Conservation (phyloP, 331 rosid species). For the Dryas integrifolia region DNA sequence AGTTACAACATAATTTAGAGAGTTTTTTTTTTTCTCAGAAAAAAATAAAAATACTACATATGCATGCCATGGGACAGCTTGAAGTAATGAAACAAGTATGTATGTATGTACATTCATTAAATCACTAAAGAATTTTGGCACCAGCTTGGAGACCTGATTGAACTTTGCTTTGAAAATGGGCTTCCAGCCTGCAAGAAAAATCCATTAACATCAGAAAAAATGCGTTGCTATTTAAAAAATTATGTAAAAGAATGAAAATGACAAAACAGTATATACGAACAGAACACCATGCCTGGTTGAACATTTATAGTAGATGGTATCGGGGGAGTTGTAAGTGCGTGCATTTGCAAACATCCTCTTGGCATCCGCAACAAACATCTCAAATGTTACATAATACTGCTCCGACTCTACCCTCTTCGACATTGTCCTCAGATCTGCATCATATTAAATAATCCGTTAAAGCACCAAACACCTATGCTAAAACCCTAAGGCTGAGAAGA, state of each 20-base stretch:
- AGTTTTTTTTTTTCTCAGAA: neutral
- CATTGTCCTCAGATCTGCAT: constrained; percentile 86
- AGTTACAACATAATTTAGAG: too few species aligned
- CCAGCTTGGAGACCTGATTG: constrained; percentile 64
- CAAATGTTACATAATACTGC: constrained; percentile 84
- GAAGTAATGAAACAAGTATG: neutral
- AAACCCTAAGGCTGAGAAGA: neutral
- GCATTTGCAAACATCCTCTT: constrained; percentile 92
- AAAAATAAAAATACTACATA: neutral
- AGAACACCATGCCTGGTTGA: constrained; percentile 52
- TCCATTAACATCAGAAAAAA: constrained; percentile 2
- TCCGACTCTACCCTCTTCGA: constrained; percentile 93
- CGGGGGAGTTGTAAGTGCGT: constrained; percentile 88
- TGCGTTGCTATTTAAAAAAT: neutral
- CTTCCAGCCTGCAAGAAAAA: constrained; percentile 56
- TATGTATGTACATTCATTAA: neutral
- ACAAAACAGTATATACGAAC: neutral
- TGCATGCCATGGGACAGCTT: neutral
- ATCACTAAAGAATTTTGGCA: constrained; percentile 51
- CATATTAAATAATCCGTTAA: neutral
- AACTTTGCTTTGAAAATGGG: constrained; percentile 76
- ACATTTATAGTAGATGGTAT: constrained; percentile 89
- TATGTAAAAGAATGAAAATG: neutral
- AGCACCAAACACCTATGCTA: neutral
- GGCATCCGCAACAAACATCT: constrained; percentile 91